These are phyloP conservation scores for Scutellaria minor DNA, from an alignment of 257 asterid genomes.

Conservation along the genomic window DNA sequence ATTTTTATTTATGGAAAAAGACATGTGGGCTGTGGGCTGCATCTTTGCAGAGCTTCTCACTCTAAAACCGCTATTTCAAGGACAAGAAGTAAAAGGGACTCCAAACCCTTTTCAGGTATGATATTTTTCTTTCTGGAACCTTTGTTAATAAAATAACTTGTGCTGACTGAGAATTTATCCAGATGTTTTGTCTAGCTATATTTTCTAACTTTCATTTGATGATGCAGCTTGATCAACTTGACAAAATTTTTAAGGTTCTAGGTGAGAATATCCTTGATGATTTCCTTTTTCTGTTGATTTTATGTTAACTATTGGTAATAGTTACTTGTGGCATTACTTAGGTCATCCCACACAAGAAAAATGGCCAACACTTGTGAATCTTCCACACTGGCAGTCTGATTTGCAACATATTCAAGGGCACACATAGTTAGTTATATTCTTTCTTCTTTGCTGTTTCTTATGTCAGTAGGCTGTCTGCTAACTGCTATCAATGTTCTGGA, in stretches of 20 bases:
- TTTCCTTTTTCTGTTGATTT: conserved; percentile 29
- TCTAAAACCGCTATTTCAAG: conserved; percentile 97
- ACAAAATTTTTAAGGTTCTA: conserved; percentile 93
- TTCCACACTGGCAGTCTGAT: conserved; percentile 97
- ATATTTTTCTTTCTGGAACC: conserved; percentile 31
- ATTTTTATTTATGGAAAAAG: conserved; percentile 48
- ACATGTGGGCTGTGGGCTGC: conserved; percentile 99
- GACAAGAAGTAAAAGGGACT: conserved; percentile 97
- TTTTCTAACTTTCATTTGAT: conserved; percentile 38
- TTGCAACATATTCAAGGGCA: conserved; percentile 85
- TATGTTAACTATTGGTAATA: conserved; percentile 27
- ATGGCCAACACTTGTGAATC: conserved; percentile 90
- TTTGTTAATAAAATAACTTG: conserved; percentile 23
- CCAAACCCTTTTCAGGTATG: conserved; percentile 94
- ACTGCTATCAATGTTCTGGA: conserved; percentile 26
- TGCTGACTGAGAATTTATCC: conserved; percentile 11
- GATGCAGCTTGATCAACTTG: conserved; percentile 97
- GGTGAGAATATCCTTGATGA: conserved; percentile 59
- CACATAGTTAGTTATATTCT: conserved; percentile 69
- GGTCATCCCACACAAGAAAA: conserved; percentile 98
- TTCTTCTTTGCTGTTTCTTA: conserved; percentile 25
- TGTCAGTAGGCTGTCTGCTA: conserved; percentile 25
- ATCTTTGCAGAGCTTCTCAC: conserved; percentile 98
- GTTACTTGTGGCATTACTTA: conserved; percentile 41
- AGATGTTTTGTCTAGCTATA: conserved; percentile 19